Conservation (phyloP, 2,329 filamentous ascomycete genomes). For the Fusarium sp. region DNA sequence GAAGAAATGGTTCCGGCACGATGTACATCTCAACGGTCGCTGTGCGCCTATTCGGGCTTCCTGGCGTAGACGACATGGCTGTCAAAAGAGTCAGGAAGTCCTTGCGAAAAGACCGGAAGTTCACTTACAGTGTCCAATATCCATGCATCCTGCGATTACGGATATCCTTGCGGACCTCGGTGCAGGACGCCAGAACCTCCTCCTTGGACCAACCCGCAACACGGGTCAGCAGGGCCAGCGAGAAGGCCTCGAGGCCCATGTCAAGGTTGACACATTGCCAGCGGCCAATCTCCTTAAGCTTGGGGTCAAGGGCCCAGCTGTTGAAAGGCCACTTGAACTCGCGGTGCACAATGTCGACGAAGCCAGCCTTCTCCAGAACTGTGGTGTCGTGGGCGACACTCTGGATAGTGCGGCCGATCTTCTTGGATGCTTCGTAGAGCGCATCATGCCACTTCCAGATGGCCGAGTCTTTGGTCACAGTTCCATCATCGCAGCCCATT, state of each 20-base stretch:
- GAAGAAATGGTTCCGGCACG: neutral
- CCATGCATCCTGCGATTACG: slow-evolving; percentile 41
- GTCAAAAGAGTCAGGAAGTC: neutral
- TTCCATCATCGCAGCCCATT: slow-evolving; percentile 34
- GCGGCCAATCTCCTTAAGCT: slow-evolving; percentile 57
- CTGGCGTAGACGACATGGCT: slow-evolving; percentile 26
- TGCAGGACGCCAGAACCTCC: slow-evolving; percentile 39
- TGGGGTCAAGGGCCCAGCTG: slow-evolving; percentile 57
- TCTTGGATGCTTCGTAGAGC: slow-evolving; percentile 40
- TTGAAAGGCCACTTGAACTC: slow-evolving; percentile 57
- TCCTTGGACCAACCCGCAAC: slow-evolving; percentile 40
- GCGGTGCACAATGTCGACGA: slow-evolving; percentile 56
- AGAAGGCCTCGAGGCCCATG: slow-evolving; percentile 42
- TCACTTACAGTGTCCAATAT: slow-evolving; percentile 41
- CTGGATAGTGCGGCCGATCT: slow-evolving; percentile 42
- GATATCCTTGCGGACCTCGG: slow-evolving; percentile 40
- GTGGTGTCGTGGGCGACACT: slow-evolving; percentile 35
- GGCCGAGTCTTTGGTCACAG: slow-evolving; percentile 27
- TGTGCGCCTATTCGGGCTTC: neutral
- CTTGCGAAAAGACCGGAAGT: neutral
- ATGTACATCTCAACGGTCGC: neutral
- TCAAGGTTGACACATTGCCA: slow-evolving; percentile 38
- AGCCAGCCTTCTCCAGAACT: slow-evolving; percentile 58
- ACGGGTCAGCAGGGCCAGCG: slow-evolving; percentile 42
- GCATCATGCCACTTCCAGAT: slow-evolving; percentile 40